These are phyloP conservation scores for Clonostachys solani DNA, from an alignment of 2,329 filamentous ascomycete genomes.

Conservation along the genomic window DNA sequence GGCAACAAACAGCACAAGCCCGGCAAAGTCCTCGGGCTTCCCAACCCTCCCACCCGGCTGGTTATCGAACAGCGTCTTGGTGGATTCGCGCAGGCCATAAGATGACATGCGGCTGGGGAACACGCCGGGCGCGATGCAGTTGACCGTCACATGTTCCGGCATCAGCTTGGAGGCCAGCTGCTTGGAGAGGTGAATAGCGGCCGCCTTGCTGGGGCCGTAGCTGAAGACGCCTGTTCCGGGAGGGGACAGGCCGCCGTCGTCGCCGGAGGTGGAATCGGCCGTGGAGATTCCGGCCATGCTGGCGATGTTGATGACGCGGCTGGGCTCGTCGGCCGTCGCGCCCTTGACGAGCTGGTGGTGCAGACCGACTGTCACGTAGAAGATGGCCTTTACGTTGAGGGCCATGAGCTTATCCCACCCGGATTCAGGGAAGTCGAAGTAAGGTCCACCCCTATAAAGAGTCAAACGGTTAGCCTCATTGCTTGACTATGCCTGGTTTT, in stretches of 20 bases:
- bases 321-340: slow-evolving; percentile 33
- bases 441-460: too few relatives aligned
- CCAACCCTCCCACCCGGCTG: too few relatives aligned
- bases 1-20: too few relatives aligned
- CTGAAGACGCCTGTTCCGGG: slow-evolving; percentile 58
- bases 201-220: slow-evolving; percentile 64
- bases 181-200: slow-evolving; percentile 58
- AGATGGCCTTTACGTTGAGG: slow-evolving; percentile 70
- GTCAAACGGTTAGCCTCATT: slow-evolving; percentile 56
- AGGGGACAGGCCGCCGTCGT: too few relatives aligned
- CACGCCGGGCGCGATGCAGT: slow-evolving; percentile 70
- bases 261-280: not conserved
- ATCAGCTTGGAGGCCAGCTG: slow-evolving; percentile 58
- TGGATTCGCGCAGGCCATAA: slow-evolving; percentile 11
- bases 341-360: slow-evolving; percentile 55
- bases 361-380: slow-evolving; percentile 60
- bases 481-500: slow-evolving; percentile 62
- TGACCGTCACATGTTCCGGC: slow-evolving; percentile 46
- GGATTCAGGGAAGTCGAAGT: too few relatives aligned
- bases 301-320: slow-evolving; percentile 64
- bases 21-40: too few relatives aligned
- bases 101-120: slow-evolving; percentile 71
- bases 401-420: too few relatives aligned
- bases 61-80: too few relatives aligned
- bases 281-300: slow-evolving; percentile 63